Evolutionary conservation across 768 basidiomycete genomes (phyloP), one percentile per base, ranked within the genome.

Genomic region (Lyophyllum atratum): DNA sequence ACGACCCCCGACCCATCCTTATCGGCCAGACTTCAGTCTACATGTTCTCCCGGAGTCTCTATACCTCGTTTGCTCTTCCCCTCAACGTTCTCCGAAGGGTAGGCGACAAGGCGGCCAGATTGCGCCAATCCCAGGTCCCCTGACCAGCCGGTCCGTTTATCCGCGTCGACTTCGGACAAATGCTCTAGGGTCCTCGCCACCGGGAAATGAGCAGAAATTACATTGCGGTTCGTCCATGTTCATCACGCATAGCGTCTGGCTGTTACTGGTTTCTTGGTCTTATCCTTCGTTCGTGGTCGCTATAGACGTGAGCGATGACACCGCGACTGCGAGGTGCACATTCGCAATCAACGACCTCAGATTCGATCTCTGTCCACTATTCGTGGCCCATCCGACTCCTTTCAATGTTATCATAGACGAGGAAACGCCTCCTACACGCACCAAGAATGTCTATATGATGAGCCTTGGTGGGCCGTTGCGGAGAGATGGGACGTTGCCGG

Each of bases 341-440:
- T 68, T 70, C 46, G 56, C 62, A 5, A 50, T 68, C 42, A 52
- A 54, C 37, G 37, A 52, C 11, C 45, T 60, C 29, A 51, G 57
- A 44, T 73, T 69, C 55, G 37, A 72, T 53, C 60, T 73, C 11
- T 73, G 72, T 42, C 70, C 68, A 26, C 55, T 72, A 4, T 59
- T 71, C 14, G 25, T 53, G 4, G 49, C 53, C 2, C 50, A 53
- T 17, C 44, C 45, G 15, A 26, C 22, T 39, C 9, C 46, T 49
- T 50, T 57, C 40, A 52, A 64, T 21, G 24, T 71, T 24, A 37
- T 56, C 3, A 60, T 59, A 1, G 59, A 59, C 11, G 66, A 68
- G 61, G 65, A 65, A 7, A 72, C 73, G 1, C 72, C 70, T 26
- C 72, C 73, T 10, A 74, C 71, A 6, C 55, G 49, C 12, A 72